These are phyloP conservation scores for Suillus hirtellus DNA, from an alignment of 768 basidiomycete genomes.

Conservation along the genomic window DNA sequence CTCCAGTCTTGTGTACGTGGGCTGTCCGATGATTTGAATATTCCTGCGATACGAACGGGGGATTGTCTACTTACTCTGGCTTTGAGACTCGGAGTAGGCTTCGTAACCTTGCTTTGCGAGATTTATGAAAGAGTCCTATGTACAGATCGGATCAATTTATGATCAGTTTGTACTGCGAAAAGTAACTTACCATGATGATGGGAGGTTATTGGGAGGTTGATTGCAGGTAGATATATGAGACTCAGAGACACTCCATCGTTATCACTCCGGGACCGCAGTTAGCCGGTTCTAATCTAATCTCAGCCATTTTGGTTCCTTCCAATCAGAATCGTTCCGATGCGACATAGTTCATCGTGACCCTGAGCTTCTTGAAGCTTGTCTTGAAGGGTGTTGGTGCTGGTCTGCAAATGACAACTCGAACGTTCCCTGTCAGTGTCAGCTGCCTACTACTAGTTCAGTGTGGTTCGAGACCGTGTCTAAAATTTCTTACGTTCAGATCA, in stretches of 20 bases:
- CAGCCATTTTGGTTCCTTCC: not conserved
- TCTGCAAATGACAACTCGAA: too few species aligned
- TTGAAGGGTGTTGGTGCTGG: too few species aligned
- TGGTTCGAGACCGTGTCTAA: too few species aligned
- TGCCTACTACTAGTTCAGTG: too few species aligned
- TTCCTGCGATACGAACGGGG: constrained; percentile 14
- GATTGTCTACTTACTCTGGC: constrained; percentile 12
- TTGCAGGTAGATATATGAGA: constrained; percentile 8
- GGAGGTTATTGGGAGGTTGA: constrained; percentile 11
- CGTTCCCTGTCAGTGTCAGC: too few species aligned
- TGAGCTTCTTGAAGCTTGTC: too few species aligned
- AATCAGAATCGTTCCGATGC: not conserved
- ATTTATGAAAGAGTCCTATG: constrained; percentile 65
- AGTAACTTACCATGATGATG: constrained; percentile 25
- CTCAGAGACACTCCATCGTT: constrained; percentile 8
- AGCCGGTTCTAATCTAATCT: constrained; percentile 3
- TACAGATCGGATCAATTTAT: not conserved
- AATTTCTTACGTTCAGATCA: too few species aligned
- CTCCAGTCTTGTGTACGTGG: constrained; percentile 57
- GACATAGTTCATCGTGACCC: too few species aligned
- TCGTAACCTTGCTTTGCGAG: constrained; percentile 68
- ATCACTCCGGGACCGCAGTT: constrained; percentile 8
- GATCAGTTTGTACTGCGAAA: not conserved
- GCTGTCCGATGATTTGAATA: constrained; percentile 30
- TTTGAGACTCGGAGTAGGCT: constrained; percentile 41